A percentile compares a stretch with the other conserved stretches of the same genome.
phyloP scores from a whole-genome alignment of 176 grass and related monocot genomes.

The Hordeum vulgare region MorexV3_pseudomolecules_assembly NC_058520.1:508808338-508808837 shows the following conservation, averaged over 20 bases:
- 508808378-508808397: not conserved
- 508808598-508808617: not conserved
- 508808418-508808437: not conserved
- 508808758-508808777: slow-evolving; percentile 94
- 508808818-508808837: not conserved
- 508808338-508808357: not conserved
- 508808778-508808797: slow-evolving; percentile 20
- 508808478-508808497: not conserved
- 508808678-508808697: slow-evolving; percentile 35
- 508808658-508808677: not conserved
- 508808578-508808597: not conserved
- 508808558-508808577: slow-evolving; percentile 3
- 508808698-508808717: slow-evolving; percentile 88
- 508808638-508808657: slow-evolving; percentile 1
- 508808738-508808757: slow-evolving; percentile 76
- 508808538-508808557: not conserved
- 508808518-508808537: slow-evolving; percentile 7
- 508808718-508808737: slow-evolving; percentile 92
- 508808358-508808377: not conserved
- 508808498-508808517: not conserved
- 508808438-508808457: not conserved
- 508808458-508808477: not conserved
- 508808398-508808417: not conserved
- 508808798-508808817: not conserved
- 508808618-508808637: not conserved